Base-by-base conservation (phyloP, 2,329 filamentous ascomycete species). In the Coniochaeta sp. region DNA sequence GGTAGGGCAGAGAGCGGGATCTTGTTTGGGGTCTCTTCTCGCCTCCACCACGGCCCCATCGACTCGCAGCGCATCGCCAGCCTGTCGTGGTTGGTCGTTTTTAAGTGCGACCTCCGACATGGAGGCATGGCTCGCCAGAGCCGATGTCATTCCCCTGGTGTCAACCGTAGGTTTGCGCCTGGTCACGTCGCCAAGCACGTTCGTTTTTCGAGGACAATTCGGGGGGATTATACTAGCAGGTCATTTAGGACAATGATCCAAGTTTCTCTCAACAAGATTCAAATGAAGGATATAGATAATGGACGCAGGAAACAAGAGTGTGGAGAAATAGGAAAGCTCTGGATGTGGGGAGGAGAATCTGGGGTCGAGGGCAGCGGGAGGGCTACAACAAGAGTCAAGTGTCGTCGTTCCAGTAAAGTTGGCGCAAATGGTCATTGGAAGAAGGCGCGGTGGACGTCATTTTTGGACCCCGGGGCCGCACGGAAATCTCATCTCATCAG, bases 41-140 rank as follows among this genome's bases (percentile, higher is more conserved):
- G 5, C 22, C 24, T 28, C 47, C 22, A 52, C 47, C 47, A 67
- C 64, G 70, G 74, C 60, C 56, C 62, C 44, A 60, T 34, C 61
- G 63, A 56, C 64, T 63, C 62, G 55, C 59, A 61, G 26, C 47
- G 60, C 61, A 59, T 66, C 66, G 61, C 68, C 71, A 68, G 74
- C 74, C 73, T 73, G 70, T 69, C 70, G 73, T 68, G 71, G 64
- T 68, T 69, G 69, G 67, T 73, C 34, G 54, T 22, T 24, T 28
- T 57, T 67, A 63, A 69, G 73, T 69, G 77, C 73, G 68, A 78
- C 73, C 67, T 81, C 81, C 71, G 84, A 77, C 78, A 83, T 78
- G 69, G 83, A 76, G 73, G 78, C 82, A 85, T 88, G 76, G 71
- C 81, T 80, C 70, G 79, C 72, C 68, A 80, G 74, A 68, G 79